phyloP scores from a whole-genome alignment of 2,329 filamentous ascomycete genomes.

The Thyridium curvatum region DNA sequence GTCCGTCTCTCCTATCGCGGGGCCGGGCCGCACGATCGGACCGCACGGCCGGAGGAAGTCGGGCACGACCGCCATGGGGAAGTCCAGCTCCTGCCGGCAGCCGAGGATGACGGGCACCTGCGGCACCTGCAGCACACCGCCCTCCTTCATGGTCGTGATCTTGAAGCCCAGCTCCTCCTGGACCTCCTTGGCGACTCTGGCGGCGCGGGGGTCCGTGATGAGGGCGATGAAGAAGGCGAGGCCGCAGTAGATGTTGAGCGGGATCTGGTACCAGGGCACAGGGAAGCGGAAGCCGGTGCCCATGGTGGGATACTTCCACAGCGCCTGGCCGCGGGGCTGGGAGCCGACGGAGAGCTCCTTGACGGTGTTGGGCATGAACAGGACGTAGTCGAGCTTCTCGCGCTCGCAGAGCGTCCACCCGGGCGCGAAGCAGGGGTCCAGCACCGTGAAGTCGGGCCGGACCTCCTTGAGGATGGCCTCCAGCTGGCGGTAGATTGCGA shows the following conservation, averaged over 20 bases:
- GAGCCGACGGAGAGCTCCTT: slow-evolving; percentile 27
- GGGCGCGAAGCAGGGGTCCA: slow-evolving; percentile 25
- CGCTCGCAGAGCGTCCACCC: slow-evolving; percentile 31
- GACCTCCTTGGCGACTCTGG: neutral
- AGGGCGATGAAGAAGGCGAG: slow-evolving; percentile 7
- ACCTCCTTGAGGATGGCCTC: slow-evolving; percentile 19
- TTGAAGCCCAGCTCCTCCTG: slow-evolving; percentile 9
- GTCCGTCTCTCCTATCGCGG: slow-evolving; percentile 24
- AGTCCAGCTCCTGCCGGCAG: slow-evolving; percentile 18
- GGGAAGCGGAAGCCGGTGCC: slow-evolving; percentile 37
- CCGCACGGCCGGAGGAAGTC: slow-evolving; percentile 35
- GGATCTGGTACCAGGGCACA: slow-evolving; percentile 32
- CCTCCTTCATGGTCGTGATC: slow-evolving; percentile 7
- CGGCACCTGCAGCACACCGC: slow-evolving; percentile 6
- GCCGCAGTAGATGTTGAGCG: slow-evolving; percentile 27
- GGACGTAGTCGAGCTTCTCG: slow-evolving; percentile 16
- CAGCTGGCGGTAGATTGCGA: slow-evolving; percentile 16
- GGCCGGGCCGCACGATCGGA: slow-evolving; percentile 35
- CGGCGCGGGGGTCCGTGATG: slow-evolving; percentile 6
- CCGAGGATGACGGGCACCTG: slow-evolving; percentile 12
- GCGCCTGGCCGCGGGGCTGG: slow-evolving; percentile 28
- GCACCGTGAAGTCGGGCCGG: slow-evolving; percentile 22
- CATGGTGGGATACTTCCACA: slow-evolving; percentile 31
- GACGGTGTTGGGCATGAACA: slow-evolving; percentile 20
- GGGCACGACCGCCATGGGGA: slow-evolving; percentile 25